Percentiles rank a stretch among this genome's conserved stretches.
Evolutionary conservation across 2,329 filamentous ascomycete genomes (phyloP).

Genomic region (Cercospora zeae-maydis): DNA sequence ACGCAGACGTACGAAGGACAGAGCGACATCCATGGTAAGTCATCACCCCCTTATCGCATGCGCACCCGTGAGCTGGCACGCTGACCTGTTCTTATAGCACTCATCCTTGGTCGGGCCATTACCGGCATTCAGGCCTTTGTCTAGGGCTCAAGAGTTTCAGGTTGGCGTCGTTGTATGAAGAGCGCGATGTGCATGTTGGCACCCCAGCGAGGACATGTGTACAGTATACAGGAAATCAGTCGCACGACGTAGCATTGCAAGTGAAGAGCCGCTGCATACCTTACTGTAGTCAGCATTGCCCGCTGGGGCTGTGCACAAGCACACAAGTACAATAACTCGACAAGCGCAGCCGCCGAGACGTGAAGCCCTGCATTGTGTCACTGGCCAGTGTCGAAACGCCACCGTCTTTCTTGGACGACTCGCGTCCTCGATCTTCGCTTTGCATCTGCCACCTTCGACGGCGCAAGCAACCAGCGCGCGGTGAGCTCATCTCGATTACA

Average conservation of each 20-base stretch:
- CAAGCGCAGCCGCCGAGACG: background rate
- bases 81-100: conserved; percentile 35
- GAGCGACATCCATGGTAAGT: conserved; percentile 92
- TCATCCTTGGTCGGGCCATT: conserved; percentile 52
- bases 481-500: background rate
- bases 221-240: background rate
- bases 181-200: background rate
- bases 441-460: background rate
- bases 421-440: background rate
- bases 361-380: conserved; percentile 3
- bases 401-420: background rate
- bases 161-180: conserved; percentile 1
- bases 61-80: conserved; percentile 1
- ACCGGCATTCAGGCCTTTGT: conserved; percentile 72
- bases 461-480: background rate
- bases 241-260: background rate
- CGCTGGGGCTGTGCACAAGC: background rate
- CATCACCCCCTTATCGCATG: conserved; percentile 1
- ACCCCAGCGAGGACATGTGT: background rate
- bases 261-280: background rate
- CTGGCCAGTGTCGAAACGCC: background rate
- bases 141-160: conserved; percentile 22
- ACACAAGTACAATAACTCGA: background rate
- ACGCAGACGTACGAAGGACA: conserved; percentile 98
- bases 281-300: background rate